phyloP scores from a whole-genome alignment of 1,284 basidiomycete species.

The Ganoderma meredithae region DNA sequence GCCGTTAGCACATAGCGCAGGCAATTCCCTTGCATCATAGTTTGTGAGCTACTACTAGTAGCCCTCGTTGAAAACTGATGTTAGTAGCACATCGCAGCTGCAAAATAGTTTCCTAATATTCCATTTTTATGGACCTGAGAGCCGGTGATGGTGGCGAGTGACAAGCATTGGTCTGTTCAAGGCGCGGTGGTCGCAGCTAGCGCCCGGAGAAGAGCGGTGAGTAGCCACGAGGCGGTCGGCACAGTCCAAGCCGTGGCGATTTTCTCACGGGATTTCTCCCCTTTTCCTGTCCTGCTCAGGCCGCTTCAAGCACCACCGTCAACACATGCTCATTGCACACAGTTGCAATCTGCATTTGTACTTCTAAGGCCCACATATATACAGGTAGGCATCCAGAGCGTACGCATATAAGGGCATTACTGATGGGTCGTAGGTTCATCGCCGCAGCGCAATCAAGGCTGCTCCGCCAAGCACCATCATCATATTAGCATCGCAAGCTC shows the following conservation, averaged over 20 bases:
- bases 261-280: not conserved
- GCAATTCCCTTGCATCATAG: too few relatives aligned
- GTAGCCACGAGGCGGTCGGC: slow-evolving; percentile 22
- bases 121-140: too few relatives aligned
- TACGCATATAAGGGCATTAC: not conserved
- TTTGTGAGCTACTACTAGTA: too few relatives aligned
- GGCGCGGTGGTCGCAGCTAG: not conserved
- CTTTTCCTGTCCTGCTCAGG: not conserved
- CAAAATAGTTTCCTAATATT: too few relatives aligned
- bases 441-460: not conserved
- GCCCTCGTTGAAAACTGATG: too few relatives aligned
- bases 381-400: not conserved
- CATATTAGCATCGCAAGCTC: not conserved
- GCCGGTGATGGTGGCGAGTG: too few relatives aligned
- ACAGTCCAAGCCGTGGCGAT: not conserved
- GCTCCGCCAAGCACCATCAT: not conserved
- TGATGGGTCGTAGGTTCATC: not conserved
- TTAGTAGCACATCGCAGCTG: too few relatives aligned
- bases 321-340: not conserved
- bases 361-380: not conserved
- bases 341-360: not conserved
- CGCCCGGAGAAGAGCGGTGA: slow-evolving; percentile 11
- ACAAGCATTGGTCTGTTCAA: too few relatives aligned
- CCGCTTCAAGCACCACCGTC: not conserved
- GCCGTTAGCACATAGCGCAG: too few relatives aligned